Evolutionary conservation across 2,329 filamentous ascomycete genomes (phyloP).

Genomic region (Xylariaceae sp.): DNA sequence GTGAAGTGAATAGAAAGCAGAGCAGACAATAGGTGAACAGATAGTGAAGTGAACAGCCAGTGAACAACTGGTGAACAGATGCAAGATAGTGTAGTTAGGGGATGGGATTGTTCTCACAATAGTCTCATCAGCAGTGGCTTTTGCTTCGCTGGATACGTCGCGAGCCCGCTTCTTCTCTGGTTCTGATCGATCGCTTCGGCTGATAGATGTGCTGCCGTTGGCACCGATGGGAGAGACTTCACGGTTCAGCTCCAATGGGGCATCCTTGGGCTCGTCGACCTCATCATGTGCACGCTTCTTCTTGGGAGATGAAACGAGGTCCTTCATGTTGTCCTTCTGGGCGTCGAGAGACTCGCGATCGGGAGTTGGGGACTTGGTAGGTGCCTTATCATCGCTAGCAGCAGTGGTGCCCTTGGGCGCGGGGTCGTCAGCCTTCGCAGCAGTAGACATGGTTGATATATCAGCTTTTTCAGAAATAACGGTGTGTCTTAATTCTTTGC

Average conservation of each 20-base stretch:
- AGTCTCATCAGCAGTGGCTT: slow-evolving; percentile 35
- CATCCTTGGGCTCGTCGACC: slow-evolving; percentile 53
- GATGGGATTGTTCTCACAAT: slow-evolving; percentile 37
- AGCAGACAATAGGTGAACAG: too few relatives aligned
- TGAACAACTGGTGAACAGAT: background rate
- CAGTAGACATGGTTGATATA: slow-evolving; percentile 32
- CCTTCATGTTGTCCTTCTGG: slow-evolving; percentile 47
- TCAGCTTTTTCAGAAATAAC: slow-evolving; percentile 58
- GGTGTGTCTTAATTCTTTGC: slow-evolving; percentile 67
- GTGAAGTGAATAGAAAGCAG: too few relatives aligned
- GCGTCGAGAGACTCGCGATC: slow-evolving; percentile 20
- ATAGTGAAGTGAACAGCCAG: slow-evolving; percentile 6
- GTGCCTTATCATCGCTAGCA: slow-evolving; percentile 16
- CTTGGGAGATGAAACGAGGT: slow-evolving; percentile 62
- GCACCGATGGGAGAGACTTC: slow-evolving; percentile 46
- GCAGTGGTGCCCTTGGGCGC: slow-evolving; percentile 21
- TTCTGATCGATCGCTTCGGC: slow-evolving; percentile 56
- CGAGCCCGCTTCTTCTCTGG: slow-evolving; percentile 68
- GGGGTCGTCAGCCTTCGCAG: slow-evolving; percentile 30
- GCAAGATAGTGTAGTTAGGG: background rate
- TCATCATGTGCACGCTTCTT: slow-evolving; percentile 67
- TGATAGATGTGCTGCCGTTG: slow-evolving; percentile 45
- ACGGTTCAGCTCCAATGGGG: slow-evolving; percentile 39
- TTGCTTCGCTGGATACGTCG: slow-evolving; percentile 49
- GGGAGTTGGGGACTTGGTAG: slow-evolving; percentile 18